Base-by-base conservation (phyloP, 2,329 filamentous ascomycete genomes). In the Endoconidiophora polonica region DNA sequence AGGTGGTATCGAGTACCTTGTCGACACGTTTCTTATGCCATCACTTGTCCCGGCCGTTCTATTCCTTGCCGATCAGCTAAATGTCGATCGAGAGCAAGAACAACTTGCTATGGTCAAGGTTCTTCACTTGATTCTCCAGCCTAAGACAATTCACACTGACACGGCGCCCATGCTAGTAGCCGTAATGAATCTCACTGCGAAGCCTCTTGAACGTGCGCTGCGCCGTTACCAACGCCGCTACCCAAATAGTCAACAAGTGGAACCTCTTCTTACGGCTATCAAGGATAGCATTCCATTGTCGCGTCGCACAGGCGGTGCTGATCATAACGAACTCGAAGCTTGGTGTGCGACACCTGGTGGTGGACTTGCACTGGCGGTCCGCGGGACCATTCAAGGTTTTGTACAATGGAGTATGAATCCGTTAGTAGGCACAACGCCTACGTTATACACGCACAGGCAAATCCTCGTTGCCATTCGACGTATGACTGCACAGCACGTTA, bases 1-100 rank as follows among this genome's bases (percentile, higher is more conserved):
- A 60, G 75, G 77, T 10, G 86, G 85, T 1, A 67, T 91, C 5
- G 85, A 90, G 64, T 78, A 87, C 58, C 69, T 91, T 9, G 77
- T 87, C 2, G 83, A 88, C 56, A 83, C 84, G 0, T 88, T 88
- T 55, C 65, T 91, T 2, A 66, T 90, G n/a, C 85, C 86, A 0
- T 83, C 83, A 0, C 69, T 91, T 0, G 76, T 90, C 2, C 77
- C 81, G 4, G 83, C 81, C 0, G 73, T 90, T 12, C 71, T 73
- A 2, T 90, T 83, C 68, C 71, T 91, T 53, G 72, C 78, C 1
- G 75, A 79, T 49, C 77, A 83, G 56, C 74, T 86, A 3, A 81
- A 80, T 70, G 71, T 79, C 47, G 74, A 80, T 52, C 73, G 76
- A 12, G 66, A 68, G 2, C 70, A 72, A 14, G 78, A 85, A 57